These are phyloP conservation scores for Physaria fendleri DNA, from an alignment of 345 rosid genomes.

Conservation along the genomic window DNA sequence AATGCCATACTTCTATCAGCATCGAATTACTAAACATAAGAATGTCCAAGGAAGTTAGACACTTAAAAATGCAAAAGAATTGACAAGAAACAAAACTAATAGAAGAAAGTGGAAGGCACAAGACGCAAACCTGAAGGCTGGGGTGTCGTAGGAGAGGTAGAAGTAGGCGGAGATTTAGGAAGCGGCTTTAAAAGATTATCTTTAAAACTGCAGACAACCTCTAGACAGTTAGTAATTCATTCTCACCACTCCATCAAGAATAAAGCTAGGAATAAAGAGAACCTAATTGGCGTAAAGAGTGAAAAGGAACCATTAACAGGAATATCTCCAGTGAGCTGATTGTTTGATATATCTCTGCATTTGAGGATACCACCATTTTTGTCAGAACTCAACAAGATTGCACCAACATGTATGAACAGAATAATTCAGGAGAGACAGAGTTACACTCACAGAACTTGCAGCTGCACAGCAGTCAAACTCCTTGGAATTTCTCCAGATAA, in stretches of 20 bases:
- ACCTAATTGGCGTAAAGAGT: conserved; percentile 73
- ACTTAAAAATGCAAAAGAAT: not conserved
- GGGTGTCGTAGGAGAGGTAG: conserved; percentile 38
- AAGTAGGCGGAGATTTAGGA: conserved; percentile 54
- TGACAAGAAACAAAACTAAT: not conserved
- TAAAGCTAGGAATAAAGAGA: conserved; percentile 11
- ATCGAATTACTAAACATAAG: not conserved
- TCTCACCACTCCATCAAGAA: not conserved
- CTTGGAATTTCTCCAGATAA: conserved; percentile 54
- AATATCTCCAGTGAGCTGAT: conserved; percentile 50
- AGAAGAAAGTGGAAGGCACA: not conserved
- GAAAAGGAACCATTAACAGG: conserved; percentile 85
- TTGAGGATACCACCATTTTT: conserved; percentile 13
- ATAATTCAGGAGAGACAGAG: conserved; percentile 1
- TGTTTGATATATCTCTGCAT: conserved; percentile 83
- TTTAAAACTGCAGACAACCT: conserved; percentile 49
- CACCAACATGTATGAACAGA: not conserved
- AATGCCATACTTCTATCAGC: not conserved
- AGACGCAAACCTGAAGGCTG: conserved; percentile 42
- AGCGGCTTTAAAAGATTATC: conserved; percentile 24
- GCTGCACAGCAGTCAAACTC: conserved; percentile 41
- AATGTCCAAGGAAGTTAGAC: not conserved
- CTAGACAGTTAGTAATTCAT: conserved; percentile 22
- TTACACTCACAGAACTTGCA: conserved; percentile 76
- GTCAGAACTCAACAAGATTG: not conserved